Base-by-base conservation (phyloP, 345 rosid genomes). In the Aethionema arabicum region DNA sequence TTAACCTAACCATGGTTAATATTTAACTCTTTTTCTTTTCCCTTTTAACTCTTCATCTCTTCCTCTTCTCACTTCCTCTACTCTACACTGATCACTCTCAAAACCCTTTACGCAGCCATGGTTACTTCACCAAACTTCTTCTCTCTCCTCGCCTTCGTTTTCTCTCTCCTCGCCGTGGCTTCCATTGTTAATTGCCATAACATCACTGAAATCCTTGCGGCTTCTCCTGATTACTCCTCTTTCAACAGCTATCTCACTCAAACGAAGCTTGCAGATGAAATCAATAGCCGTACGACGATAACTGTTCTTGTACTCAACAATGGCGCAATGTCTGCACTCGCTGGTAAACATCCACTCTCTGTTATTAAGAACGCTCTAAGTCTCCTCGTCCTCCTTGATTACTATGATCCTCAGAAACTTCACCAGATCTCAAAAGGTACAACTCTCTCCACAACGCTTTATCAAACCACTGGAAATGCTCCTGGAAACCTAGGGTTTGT, bases 391-490 rank as follows among this genome's bases (percentile, higher is more conserved):
- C 73, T 93, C 38, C 88, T 93, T 49, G 97, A 93, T 59, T 90
- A 84, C 82, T 93, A 69, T 72, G 96, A 85, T 72, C 82, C 91
- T 0, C 58, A 55, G 7, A 93, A 90, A 72, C 96, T 93, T 68
- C 97, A 90, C 66, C 55, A 79, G 69, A 78, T 90, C 82, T 77
- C 99, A 8, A 53, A 85, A 10, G 96, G 95, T 63, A 69, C 90
- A 43, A 73, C 80, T 5, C 84, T 92, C 69, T 54, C 84, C 59
- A 85, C 99, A 48, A 93, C 95, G 4, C 97, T 93, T 15, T 93
- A 87, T 72, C 99, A 87, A 69, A 85, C 99, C 59, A 93, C 96
- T 67, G 97, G 99, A 6, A 79, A 81, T 49, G 96, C 95, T 62
- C 85, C 96, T 6, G 97, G 97, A 1, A 84, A 80, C 65, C 13